Conservation (phyloP, 2,329 filamentous ascomycete genomes). For the Fusarium nodosum region DNA sequence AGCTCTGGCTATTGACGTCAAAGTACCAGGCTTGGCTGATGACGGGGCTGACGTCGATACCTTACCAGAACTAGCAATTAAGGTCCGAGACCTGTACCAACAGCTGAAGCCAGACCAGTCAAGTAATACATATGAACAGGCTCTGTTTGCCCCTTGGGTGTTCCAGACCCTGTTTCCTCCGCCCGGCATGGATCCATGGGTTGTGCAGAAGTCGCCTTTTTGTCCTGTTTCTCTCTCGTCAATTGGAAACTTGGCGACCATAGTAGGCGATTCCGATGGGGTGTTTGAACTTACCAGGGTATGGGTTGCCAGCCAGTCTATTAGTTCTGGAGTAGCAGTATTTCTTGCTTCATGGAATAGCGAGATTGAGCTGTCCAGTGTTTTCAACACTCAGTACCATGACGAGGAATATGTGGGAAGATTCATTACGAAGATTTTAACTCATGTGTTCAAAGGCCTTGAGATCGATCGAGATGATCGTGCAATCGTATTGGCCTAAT, state of each 20-base stretch:
- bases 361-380: not conserved
- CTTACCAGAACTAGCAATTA: not conserved
- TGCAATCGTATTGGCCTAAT: not conserved
- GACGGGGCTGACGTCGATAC: fast-evolving
- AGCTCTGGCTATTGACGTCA: not conserved
- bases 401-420: fast-evolving
- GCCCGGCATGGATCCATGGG: not conserved
- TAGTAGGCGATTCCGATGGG: fast-evolving
- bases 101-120: not conserved
- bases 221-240: conserved; percentile 6
- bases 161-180: not conserved
- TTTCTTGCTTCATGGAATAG: conserved; percentile 8
- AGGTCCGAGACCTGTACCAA: not conserved
- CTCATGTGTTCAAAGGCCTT: not conserved
- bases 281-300: not conserved
- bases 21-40: not conserved
- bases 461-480: not conserved
- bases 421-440: not conserved
- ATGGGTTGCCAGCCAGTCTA: conserved; percentile 3
- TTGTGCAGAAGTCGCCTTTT: not conserved
- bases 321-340: not conserved
- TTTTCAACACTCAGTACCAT: not conserved
- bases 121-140: not conserved
- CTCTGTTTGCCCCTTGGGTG: not conserved
- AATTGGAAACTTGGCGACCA: not conserved